Evolutionary conservation across 2,329 filamentous ascomycete genomes (phyloP), one percentile per base, ranked within the genome.

Genomic region (Alternaria longipes): DNA sequence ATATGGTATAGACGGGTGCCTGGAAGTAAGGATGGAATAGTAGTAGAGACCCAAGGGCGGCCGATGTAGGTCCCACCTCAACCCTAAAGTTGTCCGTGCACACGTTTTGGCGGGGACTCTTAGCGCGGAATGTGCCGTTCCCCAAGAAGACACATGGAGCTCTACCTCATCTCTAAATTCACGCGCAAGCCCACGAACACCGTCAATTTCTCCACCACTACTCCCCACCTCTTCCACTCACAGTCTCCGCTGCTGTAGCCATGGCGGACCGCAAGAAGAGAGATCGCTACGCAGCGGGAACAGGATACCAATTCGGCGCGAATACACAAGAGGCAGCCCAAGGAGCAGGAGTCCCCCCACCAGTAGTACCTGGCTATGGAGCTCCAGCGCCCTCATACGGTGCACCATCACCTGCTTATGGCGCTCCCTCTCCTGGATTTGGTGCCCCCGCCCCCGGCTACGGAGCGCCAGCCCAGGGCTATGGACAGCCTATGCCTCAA

Each of bases 241-340:
- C 60, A 42, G 54, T 60, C 26, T 50, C 62, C 41, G 64, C 70
- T 57, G 51, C 67, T 56, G 60, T 64, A 59, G 66, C 65, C 54
- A 78, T 77, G 74, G 73, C 74, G 64, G 73, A 75, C 61, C 70
- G 67, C 57, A 93, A 93, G 84, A 97, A 97, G 88, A 97, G 97
- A 87, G 88, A 93, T 84, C 90, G 91, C 59, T 98, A 98, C 83
- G 95, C 95, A 56, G 92, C 95, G 56, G 92, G 92, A 59, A 91
- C 96, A 80, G 94, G 94, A 46, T 99, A 97, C 80, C 94, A 97
- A 61, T 95, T 98, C 72, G 95, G 94, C 72, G 92, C 91, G 75
- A 98, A 98, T 85, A 89, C 91, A 59, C 86, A 83, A 36, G 87
- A 71, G 61, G 71, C 79, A 77, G 71, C 79, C 78, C 71, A 79